Evolutionary conservation across 257 asterid genomes (phyloP).

Genomic region (Gentiana dahurica): DNA sequence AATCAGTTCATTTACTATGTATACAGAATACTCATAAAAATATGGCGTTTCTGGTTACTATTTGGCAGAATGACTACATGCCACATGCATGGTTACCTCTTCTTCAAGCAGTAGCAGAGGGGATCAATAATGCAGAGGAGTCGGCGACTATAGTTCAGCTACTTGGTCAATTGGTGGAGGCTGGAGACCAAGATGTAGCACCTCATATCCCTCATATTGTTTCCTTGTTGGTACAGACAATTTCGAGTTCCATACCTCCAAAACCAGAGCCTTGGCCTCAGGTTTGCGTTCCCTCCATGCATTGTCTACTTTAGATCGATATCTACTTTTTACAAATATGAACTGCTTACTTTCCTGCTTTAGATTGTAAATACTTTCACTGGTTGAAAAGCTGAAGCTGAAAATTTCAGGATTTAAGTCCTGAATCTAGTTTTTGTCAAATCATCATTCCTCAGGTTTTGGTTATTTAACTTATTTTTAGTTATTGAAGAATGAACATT

Average conservation of each 20-base stretch:
- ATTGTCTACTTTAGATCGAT: too few species aligned
- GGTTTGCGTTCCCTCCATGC: slow-evolving; percentile 10
- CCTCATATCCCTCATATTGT: slow-evolving; percentile 29
- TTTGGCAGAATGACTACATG: slow-evolving; percentile 31
- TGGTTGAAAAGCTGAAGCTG: too few species aligned
- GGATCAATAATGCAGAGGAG: slow-evolving; percentile 26
- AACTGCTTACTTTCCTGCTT: too few species aligned
- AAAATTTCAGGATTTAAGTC: too few species aligned
- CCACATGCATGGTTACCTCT: slow-evolving; percentile 37
- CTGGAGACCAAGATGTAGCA: slow-evolving; percentile 24
- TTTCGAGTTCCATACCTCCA: slow-evolving; percentile 20
- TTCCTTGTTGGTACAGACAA: slow-evolving; percentile 22
- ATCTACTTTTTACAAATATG: too few species aligned
- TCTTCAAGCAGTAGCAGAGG: slow-evolving; percentile 24
- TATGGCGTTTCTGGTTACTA: not conserved
- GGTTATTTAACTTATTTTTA: too few species aligned
- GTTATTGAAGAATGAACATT: too few species aligned
- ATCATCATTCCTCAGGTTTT: too few species aligned
- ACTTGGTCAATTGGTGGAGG: slow-evolving; percentile 28
- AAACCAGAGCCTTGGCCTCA: slow-evolving; percentile 31
- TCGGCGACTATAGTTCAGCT: slow-evolving; percentile 24
- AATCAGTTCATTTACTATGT: not conserved
- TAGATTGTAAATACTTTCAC: too few species aligned
- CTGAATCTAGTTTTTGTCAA: too few species aligned
- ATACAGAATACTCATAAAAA: slow-evolving; percentile 1